Base-by-base conservation (phyloP, 2,329 filamentous ascomycete genomes). In the Tolypocladium cylindrosporum region DNA sequence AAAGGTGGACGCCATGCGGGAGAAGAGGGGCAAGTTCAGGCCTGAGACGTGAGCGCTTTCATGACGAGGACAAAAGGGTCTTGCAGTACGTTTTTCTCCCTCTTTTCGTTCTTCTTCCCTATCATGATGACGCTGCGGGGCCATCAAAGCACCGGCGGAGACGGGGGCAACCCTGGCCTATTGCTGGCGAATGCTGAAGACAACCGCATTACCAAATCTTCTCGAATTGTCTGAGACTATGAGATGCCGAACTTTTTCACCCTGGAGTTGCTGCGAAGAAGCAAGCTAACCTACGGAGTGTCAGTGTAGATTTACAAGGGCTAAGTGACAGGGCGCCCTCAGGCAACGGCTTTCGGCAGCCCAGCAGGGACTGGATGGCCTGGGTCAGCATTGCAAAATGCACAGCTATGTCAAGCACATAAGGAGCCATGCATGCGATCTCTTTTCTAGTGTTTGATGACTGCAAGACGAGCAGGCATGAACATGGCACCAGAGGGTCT, bases 1-100 rank as follows among this genome's bases (percentile, higher is more conserved):
- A 75, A 88, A 84, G 72, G 83, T 94, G 53, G 78, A 83, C 67
- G 84, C 84, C 59, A 87, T 92, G 84, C 84, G 83, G 73, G 82
- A 82, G 71, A 81, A 83, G 73, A 82, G 82, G 66, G 82, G 84
- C 31, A 85, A 80, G 69, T 82, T 88, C 67, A 78, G 76, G 69
- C 79, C 79, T 19, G 79, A 81, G 62, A 72, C 72, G 41, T 76
- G 69, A 75, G 50, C 9, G 7, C n/a, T 19, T 11, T 7, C 9
- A 21, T 2, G 4, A 11, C n/a, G 54, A 16, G 21, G 8, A 24
- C 36, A 10, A 13, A 5, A 19, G 6, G 19, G 45, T 13, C 40
- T 34, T 36, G 9, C 19, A 27, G 56, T 52, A 37, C 16, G 50
- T 60, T 56, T 41, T 54, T 24, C 54, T 50, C 51, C 37, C 51